Conservation (phyloP, 1,284 basidiomycete genomes). For the Ceratobasidium sp. region DNA sequence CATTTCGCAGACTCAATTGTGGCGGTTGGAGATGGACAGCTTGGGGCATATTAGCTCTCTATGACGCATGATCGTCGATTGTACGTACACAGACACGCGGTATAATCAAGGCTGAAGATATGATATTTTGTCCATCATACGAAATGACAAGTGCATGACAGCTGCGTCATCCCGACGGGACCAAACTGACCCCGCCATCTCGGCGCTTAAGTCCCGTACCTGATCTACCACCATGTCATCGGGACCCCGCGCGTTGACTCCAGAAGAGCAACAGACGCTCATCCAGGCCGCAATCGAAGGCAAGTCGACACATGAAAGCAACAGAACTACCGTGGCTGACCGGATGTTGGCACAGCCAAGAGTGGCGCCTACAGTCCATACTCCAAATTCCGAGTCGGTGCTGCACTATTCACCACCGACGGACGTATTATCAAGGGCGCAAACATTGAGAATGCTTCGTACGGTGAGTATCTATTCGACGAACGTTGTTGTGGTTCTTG, state of each 20-base stretch:
- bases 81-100: too few relatives aligned
- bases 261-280: constrained; percentile 41
- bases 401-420: constrained; percentile 73
- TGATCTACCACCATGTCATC: constrained; percentile 11
- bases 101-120: too few relatives aligned
- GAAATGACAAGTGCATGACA: too few relatives aligned
- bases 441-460: constrained; percentile 92
- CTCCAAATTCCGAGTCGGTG: constrained; percentile 90
- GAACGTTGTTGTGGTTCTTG: neutral
- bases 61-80: too few relatives aligned
- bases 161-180: too few relatives aligned
- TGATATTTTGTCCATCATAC: too few relatives aligned
- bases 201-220: constrained; percentile 15
- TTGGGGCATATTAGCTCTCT: too few relatives aligned
- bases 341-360: too few relatives aligned
- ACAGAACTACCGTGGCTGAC: too few relatives aligned
- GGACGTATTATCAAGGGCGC: constrained; percentile 80
- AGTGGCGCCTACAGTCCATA: constrained; percentile 72
- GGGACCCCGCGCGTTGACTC: constrained; percentile 17
- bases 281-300: constrained; percentile 44
- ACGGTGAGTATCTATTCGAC: constrained; percentile 59
- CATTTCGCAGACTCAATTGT: too few relatives aligned
- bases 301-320: too few relatives aligned
- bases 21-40: too few relatives aligned
- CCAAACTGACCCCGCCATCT: constrained; percentile 8